phyloP scores from a whole-genome alignment of 768 basidiomycete species.

The Tulasnella sp. region DNA sequence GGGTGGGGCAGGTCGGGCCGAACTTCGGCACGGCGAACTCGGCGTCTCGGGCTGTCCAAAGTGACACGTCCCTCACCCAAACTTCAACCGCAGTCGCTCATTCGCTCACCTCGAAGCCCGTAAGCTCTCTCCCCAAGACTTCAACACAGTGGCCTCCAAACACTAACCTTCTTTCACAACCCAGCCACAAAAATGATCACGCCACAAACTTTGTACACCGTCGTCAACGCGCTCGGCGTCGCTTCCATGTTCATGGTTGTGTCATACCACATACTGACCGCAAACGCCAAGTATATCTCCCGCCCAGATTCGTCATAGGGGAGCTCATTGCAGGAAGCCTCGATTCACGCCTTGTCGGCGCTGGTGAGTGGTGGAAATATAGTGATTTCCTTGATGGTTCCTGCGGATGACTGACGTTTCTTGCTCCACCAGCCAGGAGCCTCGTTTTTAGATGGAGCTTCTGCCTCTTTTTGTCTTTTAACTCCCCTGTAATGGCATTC shows the following conservation, averaged over 20 bases:
- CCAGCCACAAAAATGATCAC: conserved; percentile 57
- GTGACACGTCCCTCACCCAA: background rate
- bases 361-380: background rate
- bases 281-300: conserved; percentile 56
- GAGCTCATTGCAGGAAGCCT: background rate
- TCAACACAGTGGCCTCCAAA: background rate
- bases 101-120: background rate
- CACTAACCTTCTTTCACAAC: conserved; percentile 16
- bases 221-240: conserved; percentile 79
- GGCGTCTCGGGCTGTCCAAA: background rate
- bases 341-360: background rate
- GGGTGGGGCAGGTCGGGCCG: background rate
- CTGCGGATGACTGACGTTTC: background rate
- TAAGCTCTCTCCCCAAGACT: background rate
- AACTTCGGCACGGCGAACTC: background rate
- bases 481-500: background rate
- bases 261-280: conserved; percentile 84
- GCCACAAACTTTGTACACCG: conserved; percentile 71
- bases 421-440: background rate
- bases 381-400: background rate
- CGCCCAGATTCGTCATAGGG: background rate
- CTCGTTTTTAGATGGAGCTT: background rate
- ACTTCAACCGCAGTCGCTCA: background rate
- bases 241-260: conserved; percentile 86
- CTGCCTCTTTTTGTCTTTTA: background rate